Base-by-base conservation (phyloP, 2,329 filamentous ascomycete genomes). In the Helminthosporium solani region DNA sequence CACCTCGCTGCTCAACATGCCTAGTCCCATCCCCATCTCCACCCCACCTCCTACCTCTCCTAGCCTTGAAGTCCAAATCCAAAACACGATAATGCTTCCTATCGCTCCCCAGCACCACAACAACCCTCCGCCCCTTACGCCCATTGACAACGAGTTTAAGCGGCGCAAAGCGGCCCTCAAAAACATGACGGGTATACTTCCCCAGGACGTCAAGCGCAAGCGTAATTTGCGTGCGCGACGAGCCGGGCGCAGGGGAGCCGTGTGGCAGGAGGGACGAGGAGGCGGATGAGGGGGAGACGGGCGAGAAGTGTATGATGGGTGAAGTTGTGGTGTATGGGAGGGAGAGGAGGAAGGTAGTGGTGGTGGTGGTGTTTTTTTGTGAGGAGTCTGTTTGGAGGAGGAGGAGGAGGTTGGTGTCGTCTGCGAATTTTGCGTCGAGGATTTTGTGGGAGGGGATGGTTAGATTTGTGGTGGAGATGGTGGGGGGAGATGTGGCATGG, bases 371-470 rank as follows among this genome's bases (percentile, higher is more conserved):
- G 30, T 30, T 60, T 51, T 68, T 67, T 21, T 63, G 66, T 60
- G 12, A 58, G 61, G 33, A 46, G 5, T 53, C 35, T n/a, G 37
- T 46, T 56, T 56, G 60, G 68, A 78, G 80, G 2, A 90, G 75
- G 1, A 88, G 55, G 42, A 90, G 74, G 1, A 90, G 64, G 0
- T 72, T 75, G 11, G 76, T 68, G 44, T 86, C 81, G 56, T 86
- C 77, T 34, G 88, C 76, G 58, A 90, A 89, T 60, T 85, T 84
- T 12, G 86, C 66, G 61, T 90, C 85, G 16, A 82, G 66, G 14
- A 85, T 68, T n/a, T 66, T 70, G 18, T 49, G 39, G 5, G 70
- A 59, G 1, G 28, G 68, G 52, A 69, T 63, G 20, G 44, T 65
- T 44, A 74, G 73, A 55, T 80, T 87, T 46, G 85, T 80, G 31